These are phyloP conservation scores for Fraxinus anomala DNA, from an alignment of 257 asterid species.

Conservation along the genomic window DNA sequence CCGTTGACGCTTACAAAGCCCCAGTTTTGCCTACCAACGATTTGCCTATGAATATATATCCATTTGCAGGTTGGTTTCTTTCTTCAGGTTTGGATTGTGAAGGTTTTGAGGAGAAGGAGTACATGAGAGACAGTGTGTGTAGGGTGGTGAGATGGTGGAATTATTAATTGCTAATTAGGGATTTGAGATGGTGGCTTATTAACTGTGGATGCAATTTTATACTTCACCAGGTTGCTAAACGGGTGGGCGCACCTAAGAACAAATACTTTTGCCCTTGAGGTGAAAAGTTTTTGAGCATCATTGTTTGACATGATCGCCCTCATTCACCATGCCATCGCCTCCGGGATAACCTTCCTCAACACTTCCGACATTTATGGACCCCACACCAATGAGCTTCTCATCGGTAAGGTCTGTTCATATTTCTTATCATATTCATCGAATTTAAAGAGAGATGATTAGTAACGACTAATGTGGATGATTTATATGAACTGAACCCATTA, in stretches of 20 bases:
- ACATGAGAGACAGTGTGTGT: no score
- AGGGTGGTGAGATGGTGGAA: no score
- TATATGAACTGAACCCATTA: not conserved
- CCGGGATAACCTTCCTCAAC: constrained; percentile 39
- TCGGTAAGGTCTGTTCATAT: constrained; percentile 33
- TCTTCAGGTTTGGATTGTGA: no score
- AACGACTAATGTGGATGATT: not conserved
- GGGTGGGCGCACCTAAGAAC: no score
- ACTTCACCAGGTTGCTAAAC: no score
- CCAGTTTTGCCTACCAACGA: constrained; percentile 66
- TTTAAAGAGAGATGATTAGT: not conserved
- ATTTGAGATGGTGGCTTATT: no score
- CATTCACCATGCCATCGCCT: constrained; percentile 36
- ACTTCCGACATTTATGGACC: constrained; percentile 45
- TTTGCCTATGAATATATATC: constrained; percentile 38
- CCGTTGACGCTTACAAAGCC: constrained; percentile 63
- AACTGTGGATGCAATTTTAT: no score
- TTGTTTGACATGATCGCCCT: constrained; percentile 35
- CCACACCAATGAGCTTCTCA: constrained; percentile 35
- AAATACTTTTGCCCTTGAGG: no score
- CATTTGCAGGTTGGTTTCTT: no score
- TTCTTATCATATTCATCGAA: not conserved
- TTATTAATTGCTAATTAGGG: no score
- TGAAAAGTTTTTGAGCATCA: no score
- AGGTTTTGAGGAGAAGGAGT: no score